Base-by-base conservation (phyloP, 2,329 filamentous ascomycete genomes). In the Claviceps sp. region DNA sequence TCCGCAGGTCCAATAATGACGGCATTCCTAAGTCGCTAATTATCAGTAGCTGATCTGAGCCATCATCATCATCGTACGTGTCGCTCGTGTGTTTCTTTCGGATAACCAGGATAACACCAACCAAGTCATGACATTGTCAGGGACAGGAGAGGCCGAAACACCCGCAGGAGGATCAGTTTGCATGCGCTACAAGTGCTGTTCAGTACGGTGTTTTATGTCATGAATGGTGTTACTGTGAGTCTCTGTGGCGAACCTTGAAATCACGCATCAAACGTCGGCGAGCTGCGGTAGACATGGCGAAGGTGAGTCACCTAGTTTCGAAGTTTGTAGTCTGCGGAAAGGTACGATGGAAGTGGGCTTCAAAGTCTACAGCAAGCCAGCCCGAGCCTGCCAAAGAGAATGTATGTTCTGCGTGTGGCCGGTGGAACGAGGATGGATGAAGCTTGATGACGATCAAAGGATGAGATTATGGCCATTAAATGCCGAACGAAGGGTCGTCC, bases 101-200 rank as follows among this genome's bases (percentile, higher is more conserved):
- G 37, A 19, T 24, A 16, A 24, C 13, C 34, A 26, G 44, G 44
- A 52, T 43, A 43, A 56, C 55, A 61, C 77, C 58, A 77, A 94
- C 89, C 89, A 95, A 48, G 88, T 95, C 89, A 95, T 95, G 62
- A 95, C 89, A 74, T 95, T 95, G 65, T 95, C 89, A 56, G 91
- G 89, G 47, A 97, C 87, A 6, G 93, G 93, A 50, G 90, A 97
- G 16, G 93, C 93, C 58, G 91, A 97, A 50, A 98, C 91, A 54
- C 93, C 93, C 50, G 91, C 91, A 10, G 93, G 93, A 68, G 93
- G 93, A 65, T 98, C 93, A 46, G 91, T 97, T 74, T 98, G 93
- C 91, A 98, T 98, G 70, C 93, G 89, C 90, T 95, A 65, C 51
- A 26, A 30, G 24, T 54, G 30, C 52, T 43, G 17, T n/a, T 34